Base-by-base conservation (phyloP, 257 asterid genomes). In the Ilex asprella region DNA sequence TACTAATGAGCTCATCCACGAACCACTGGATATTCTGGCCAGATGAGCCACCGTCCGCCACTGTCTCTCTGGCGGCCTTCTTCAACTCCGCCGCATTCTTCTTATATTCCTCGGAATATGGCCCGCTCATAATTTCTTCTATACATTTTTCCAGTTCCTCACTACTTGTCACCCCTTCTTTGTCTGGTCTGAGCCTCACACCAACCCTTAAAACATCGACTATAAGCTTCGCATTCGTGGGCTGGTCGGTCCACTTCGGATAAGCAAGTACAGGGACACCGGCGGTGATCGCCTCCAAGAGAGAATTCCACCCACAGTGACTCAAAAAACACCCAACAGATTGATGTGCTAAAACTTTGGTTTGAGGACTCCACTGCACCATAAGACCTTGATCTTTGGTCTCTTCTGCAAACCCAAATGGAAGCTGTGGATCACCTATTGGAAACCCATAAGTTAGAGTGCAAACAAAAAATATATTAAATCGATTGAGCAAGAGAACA, bases 1-100 rank as follows among this genome's bases (percentile, higher is more conserved):
- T 35, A 3, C 41, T 0, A 57, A 69, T 43, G 51, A 63, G 44
- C 3, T 63, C 67, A 52, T 58, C 32, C 35, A 56, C 16, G 30
- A 56, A 56, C 16, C 12, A n/a, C 32, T 56, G 39, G 7, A 56
- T 27, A 32, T 56, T 56, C 16, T n/a, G 60, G 39, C 12, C 60
- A 31, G 60, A 56, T 12, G 60, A 56, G 39, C 60, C 60, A 6
- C 58, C 58, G 6, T 7, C 31, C 2, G 10, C 58, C 58, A 54
- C 58, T 31, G 58, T 27, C 31, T 54, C 60, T 12, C 30, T 31
- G n/a, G 60, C 60, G 15, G 29, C 30, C 60, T 10, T 56, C 39
- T 30, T 56, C 60, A 31, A 56, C 39, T 56, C 29, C 39, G 12
- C 8, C 5, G 41, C 41, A 35, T 35, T 35, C 8, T 56, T 39